phyloP scores from a whole-genome alignment of 75 land plant genomes.

The Pseudotsuga menziesii region DNA sequence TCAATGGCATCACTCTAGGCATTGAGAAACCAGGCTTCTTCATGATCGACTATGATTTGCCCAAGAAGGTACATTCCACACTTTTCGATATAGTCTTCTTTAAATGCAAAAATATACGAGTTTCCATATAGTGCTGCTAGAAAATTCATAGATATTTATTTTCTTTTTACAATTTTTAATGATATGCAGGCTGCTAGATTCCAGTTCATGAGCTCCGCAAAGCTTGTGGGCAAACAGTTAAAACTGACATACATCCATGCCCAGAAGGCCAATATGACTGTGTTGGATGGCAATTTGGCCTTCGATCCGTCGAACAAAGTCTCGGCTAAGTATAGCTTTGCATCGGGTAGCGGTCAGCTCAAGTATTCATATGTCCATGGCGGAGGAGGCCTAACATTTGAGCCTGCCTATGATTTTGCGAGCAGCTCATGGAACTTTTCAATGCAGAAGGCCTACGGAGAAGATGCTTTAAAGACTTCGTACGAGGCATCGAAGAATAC shows the following conservation, averaged over 20 bases:
- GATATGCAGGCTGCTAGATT: constrained; percentile 68
- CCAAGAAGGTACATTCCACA: constrained; percentile 42
- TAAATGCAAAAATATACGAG: too few relatives aligned
- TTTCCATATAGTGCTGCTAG: too few relatives aligned
- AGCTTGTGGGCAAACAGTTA: constrained; percentile 63
- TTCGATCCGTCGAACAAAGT: constrained; percentile 84
- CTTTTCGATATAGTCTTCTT: too few relatives aligned
- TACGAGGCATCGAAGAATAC: constrained; percentile 57
- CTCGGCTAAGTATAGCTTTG: constrained; percentile 60
- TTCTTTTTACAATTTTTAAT: background rate
- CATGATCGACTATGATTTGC: constrained; percentile 79
- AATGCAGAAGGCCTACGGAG: constrained; percentile 47
- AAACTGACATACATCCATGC: constrained; percentile 79
- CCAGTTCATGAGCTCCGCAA: constrained; percentile 84
- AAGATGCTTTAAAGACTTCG: constrained; percentile 51
- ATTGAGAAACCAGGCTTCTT: constrained; percentile 91
- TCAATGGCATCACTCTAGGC: constrained; percentile 62
- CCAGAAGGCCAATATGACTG: constrained; percentile 52
- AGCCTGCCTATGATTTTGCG: constrained; percentile 79
- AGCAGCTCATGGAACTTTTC: constrained; percentile 85
- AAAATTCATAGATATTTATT: too few relatives aligned
- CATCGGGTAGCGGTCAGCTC: constrained; percentile 46
- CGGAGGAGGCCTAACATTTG: constrained; percentile 49
- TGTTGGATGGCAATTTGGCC: constrained; percentile 63
- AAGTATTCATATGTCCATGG: constrained; percentile 73